Conservation (phyloP, 2,329 filamentous ascomycete genomes). For the Fusarium concolor region DNA sequence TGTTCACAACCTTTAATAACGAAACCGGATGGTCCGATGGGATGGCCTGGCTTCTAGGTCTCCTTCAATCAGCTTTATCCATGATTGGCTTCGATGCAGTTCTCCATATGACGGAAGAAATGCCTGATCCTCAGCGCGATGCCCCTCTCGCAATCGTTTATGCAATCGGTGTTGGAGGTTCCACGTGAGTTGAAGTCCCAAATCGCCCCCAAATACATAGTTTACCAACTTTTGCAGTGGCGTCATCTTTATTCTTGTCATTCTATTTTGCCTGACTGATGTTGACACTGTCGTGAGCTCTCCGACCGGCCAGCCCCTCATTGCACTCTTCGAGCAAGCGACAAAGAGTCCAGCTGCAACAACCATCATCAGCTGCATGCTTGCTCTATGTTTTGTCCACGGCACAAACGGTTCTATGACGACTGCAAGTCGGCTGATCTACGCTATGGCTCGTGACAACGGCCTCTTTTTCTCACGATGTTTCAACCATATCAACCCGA, state of each 20-base stretch:
- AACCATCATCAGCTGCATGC: constrained; percentile 3
- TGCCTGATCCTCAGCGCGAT: background rate
- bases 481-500: background rate
- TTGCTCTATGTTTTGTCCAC: background rate
- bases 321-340: background rate
- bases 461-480: background rate
- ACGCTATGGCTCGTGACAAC: constrained; percentile 1
- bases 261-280: constrained; percentile 1
- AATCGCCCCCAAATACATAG: rapidly evolving
- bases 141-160: background rate
- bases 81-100: background rate
- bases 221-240: background rate
- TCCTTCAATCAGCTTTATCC: background rate
- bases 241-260: background rate
- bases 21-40: background rate
- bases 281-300: background rate
- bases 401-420: background rate
- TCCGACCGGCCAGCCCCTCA: background rate
- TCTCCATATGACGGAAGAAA: constrained; percentile 3
- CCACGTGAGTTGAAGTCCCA: background rate
- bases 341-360: background rate
- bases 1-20: background rate
- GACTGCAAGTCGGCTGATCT: background rate
- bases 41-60: background rate
- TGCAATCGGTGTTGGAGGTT: background rate